These are phyloP conservation scores for Lichtheimia corymbifera DNA, from an alignment of 371 early-diverging fungal genomes.

Conservation along the genomic window DNA sequence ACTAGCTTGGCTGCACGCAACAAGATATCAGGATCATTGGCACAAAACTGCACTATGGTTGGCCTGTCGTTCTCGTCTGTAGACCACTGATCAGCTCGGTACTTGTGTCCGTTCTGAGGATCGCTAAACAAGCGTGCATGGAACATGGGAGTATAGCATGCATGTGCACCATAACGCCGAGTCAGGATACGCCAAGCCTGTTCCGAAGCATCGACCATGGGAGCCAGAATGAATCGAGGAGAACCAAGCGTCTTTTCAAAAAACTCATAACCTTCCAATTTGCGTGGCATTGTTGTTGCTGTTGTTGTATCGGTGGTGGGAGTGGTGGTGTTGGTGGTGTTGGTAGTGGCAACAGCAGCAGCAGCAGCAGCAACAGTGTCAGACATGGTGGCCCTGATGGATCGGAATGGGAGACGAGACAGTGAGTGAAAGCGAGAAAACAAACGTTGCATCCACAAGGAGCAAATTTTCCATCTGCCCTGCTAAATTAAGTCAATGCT, in stretches of 20 bases:
- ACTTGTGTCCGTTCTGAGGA: constrained; percentile 54
- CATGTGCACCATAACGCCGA: constrained; percentile 86
- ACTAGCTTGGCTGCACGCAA: constrained; percentile 86
- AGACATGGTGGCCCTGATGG: too few relatives aligned
- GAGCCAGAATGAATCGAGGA: constrained; percentile 84
- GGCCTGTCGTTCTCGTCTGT: constrained; percentile 80
- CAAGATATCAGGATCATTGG: constrained; percentile 91
- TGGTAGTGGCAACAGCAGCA: too few relatives aligned
- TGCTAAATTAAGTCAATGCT: too few relatives aligned
- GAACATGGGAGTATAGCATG: constrained; percentile 99
- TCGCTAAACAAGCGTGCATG: constrained; percentile 87
- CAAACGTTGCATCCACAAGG: too few relatives aligned
- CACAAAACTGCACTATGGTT: constrained; percentile 97
- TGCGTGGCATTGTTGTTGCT: constrained; percentile 25
- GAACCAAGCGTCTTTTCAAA: constrained; percentile 68
- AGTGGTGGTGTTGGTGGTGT: too few relatives aligned
- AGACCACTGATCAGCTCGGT: constrained; percentile 80
- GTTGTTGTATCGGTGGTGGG: background rate
- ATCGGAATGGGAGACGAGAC: too few relatives aligned
- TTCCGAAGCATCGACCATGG: constrained; percentile 95
- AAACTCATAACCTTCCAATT: constrained; percentile 82
- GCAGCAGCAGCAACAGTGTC: too few relatives aligned
- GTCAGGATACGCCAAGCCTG: constrained; percentile 94
- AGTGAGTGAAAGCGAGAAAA: too few relatives aligned
- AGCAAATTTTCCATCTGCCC: too few relatives aligned